A percentile compares a stretch with the other conserved stretches of the same genome.
phyloP scores from a whole-genome alignment of 148 eudicot species.

The Nepenthes gracilis region DNA sequence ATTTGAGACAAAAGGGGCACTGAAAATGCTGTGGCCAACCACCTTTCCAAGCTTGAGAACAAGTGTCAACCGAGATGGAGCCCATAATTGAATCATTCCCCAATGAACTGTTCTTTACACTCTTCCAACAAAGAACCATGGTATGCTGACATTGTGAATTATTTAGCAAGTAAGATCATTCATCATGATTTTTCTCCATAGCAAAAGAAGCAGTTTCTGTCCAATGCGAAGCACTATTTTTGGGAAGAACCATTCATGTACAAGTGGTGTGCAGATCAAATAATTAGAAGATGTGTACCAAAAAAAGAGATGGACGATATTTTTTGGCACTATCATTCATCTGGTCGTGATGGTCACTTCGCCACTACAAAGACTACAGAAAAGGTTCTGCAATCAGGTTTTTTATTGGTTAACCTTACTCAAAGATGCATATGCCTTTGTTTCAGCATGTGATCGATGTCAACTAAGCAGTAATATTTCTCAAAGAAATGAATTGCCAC shows the following conservation, averaged over 20 bases:
- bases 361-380: not conserved
- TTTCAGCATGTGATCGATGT: not conserved
- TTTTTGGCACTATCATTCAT: not conserved
- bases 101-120: not conserved
- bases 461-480: not conserved
- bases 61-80: not conserved
- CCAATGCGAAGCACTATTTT: not conserved
- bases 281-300: not conserved
- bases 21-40: not conserved
- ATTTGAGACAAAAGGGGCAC: not conserved
- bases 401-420: not conserved
- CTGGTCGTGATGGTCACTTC: not conserved
- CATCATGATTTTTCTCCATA: not conserved
- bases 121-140: not conserved
- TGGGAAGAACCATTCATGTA: not conserved
- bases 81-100: not conserved
- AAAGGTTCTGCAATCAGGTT: not conserved
- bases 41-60: not conserved
- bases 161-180: not conserved
- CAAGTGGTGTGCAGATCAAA: not conserved
- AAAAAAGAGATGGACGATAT: not conserved
- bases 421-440: no score
- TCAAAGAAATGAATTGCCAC: not conserved
- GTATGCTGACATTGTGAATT: not conserved
- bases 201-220: not conserved